These are phyloP conservation scores for grape (Vitis vinifera) DNA, from an alignment of 164 flowering plant genomes.

Conservation along the genomic window ASM3070453v1 NC_081813.1:942001-942500, in stretches of 20 bases:
- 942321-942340: slow-evolving; percentile 87
- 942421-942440: slow-evolving; percentile 60
- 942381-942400: slow-evolving; percentile 13
- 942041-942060: slow-evolving; percentile 59
- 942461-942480: slow-evolving; percentile 65
- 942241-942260: slow-evolving; percentile 16
- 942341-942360: slow-evolving; percentile 82
- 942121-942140: slow-evolving; percentile 43
- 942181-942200: slow-evolving; percentile 46
- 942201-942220: slow-evolving; percentile 62
- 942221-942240: slow-evolving; percentile 46
- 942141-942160: slow-evolving; percentile 54
- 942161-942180: slow-evolving; percentile 56
- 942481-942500: slow-evolving; percentile 50
- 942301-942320: slow-evolving; percentile 51
- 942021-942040: slow-evolving; percentile 50
- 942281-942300: slow-evolving; percentile 64
- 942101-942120: slow-evolving; percentile 35
- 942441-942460: slow-evolving; percentile 84
- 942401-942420: slow-evolving; percentile 52
- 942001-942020: slow-evolving; percentile 35
- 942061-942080: slow-evolving; percentile 64
- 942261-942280: slow-evolving; percentile 50
- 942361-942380: slow-evolving; percentile 75
- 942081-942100: slow-evolving; percentile 41